Conservation (phyloP, 2,329 filamentous ascomycete genomes). For the Alternaria incomplexa region DNA sequence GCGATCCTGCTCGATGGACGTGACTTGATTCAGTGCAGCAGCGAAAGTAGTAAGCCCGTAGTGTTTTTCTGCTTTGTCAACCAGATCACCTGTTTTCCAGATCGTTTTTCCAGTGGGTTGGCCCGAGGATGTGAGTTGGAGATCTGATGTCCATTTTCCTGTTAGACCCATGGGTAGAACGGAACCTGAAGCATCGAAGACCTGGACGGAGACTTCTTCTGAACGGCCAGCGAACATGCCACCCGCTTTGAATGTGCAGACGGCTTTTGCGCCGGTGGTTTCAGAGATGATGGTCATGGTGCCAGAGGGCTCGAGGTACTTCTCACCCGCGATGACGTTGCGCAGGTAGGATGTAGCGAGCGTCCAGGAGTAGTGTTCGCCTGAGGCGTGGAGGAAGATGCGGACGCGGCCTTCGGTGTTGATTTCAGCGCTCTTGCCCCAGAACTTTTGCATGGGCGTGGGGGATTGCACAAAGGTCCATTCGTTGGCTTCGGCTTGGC, state of each 20-base stretch:
- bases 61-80: conserved; percentile 77
- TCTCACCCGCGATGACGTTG: conserved; percentile 97
- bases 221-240: conserved; percentile 96
- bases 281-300: conserved; percentile 88
- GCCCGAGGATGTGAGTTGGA: conserved; percentile 71
- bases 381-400: conserved; percentile 73
- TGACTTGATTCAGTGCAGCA: conserved; percentile 85
- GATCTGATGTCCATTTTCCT: conserved; percentile 83
- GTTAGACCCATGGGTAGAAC: conserved; percentile 70
- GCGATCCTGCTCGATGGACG: conserved; percentile 73
- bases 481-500: conserved; percentile 83
- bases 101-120: conserved; percentile 68
- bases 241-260: conserved; percentile 90
- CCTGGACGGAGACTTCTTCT: conserved; percentile 84
- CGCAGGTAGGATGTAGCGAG: conserved; percentile 88
- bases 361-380: conserved; percentile 88
- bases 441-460: conserved; percentile 93
- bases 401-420: conserved; percentile 89
- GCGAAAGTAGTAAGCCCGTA: conserved; percentile 92
- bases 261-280: conserved; percentile 78
- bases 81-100: conserved; percentile 79
- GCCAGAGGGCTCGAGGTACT: conserved; percentile 94
- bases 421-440: conserved; percentile 95
- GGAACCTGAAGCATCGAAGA: conserved; percentile 69
- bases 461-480: conserved; percentile 92